Evolutionary conservation across 441 rosid species (phyloP), one percentile per base, ranked within the genome.

Genomic region (Populus hybrid): DNA sequence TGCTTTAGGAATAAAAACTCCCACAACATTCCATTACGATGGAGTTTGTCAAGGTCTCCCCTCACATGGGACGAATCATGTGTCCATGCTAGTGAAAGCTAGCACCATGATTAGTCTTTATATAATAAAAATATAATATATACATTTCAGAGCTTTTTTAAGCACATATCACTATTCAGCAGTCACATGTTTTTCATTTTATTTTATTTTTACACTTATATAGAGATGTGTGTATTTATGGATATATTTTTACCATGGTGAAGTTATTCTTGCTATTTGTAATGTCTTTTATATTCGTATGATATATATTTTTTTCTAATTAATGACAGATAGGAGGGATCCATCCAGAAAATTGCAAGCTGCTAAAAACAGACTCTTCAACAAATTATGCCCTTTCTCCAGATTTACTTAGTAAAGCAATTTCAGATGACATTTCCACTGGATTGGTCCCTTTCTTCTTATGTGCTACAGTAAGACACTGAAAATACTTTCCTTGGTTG

Each of bases 371-470:
- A 69, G 91, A 88, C 79, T 84, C 90, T 80, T 86, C 94, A 69
- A 86, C 90, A 0, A 90, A 88, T 81, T 95, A 91, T 82, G 87
- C 89, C 12, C 85, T 93, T 76, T 74, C 85, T 64, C 92, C 97
- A 26, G 84, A 86, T 80, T 69, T 84, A 76, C 86, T 94, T 5
- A 79, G 79, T 63, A 86, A 86, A 81, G 85, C 90, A 67, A 89
- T 94, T 86, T 87, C 89, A 30, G 67, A 57, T 28, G 98, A 94
- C 82, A 80, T 89, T 75, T 87, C 89, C 30, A n/a, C 16, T 21
- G 94, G 97, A 70, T 85, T 90, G 78, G 83, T 91, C 69, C 98
- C 98, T 70, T 89, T 93, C 83, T 91, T 95, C 82, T 77, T 93
- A 40, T 93, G 97, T 76, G 94, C 92, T 38, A 91, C 90, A 64